Conservation (phyloP, 2,329 filamentous ascomycete genomes). For the Trichocomaceae sp. region DNA sequence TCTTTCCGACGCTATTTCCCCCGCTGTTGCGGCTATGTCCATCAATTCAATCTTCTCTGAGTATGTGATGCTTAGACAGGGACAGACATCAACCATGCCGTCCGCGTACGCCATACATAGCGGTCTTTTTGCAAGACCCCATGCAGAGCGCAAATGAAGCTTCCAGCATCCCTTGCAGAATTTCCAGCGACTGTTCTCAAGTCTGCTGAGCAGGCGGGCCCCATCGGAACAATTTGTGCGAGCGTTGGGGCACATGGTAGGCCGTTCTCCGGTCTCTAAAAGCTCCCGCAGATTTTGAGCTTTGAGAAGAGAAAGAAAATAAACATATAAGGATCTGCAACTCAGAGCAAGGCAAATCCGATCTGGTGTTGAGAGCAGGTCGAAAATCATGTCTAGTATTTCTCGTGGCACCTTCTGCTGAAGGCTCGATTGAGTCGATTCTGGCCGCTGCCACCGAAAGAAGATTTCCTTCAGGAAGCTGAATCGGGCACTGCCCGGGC, state of each 20-base stretch:
- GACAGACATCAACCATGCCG: background rate
- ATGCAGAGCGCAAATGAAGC: background rate
- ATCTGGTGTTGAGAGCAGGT: background rate
- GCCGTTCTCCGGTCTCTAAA: background rate
- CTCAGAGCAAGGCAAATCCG: background rate
- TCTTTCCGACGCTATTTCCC: no score
- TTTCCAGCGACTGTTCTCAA: background rate
- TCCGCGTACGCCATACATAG: background rate
- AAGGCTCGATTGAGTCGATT: background rate
- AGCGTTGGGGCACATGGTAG: background rate
- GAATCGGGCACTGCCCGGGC: background rate
- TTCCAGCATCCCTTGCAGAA: background rate
- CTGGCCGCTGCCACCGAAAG: background rate
- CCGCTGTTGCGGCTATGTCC: background rate
- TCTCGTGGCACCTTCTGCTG: background rate
- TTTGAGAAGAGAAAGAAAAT: background rate
- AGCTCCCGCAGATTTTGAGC: background rate
- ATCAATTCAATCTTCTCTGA: no score
- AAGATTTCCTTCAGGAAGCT: background rate
- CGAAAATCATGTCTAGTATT: background rate
- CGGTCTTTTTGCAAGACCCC: background rate
- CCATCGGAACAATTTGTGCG: no score
- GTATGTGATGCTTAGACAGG: background rate
- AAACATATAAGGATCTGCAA: background rate
- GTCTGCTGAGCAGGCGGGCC: background rate